Evolutionary conservation across 2,329 filamentous ascomycete genomes (phyloP).

Genomic region (Dissoconium aciculare): DNA sequence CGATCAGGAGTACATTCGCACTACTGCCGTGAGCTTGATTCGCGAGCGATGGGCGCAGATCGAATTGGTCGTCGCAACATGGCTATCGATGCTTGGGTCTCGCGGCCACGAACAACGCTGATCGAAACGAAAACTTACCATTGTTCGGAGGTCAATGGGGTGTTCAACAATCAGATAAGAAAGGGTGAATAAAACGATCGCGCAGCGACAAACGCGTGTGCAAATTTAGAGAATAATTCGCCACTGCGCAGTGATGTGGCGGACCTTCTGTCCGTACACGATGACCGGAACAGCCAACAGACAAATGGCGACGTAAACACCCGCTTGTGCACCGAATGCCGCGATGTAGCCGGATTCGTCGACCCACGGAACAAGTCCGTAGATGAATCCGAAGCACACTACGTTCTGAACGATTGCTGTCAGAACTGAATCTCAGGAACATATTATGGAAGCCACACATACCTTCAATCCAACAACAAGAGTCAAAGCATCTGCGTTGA

Average conservation of each 20-base stretch:
- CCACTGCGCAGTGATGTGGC: slow-evolving; percentile 25
- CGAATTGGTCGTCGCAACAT: no score
- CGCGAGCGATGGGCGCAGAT: slow-evolving; percentile 27
- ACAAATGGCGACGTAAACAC: slow-evolving; percentile 24
- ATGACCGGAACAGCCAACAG: slow-evolving; percentile 21
- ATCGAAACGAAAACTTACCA: no score
- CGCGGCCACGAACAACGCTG: no score
- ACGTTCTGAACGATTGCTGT: slow-evolving; percentile 22
- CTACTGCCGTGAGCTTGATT: slow-evolving; percentile 11
- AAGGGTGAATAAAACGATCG: no score
- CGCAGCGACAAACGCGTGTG: no score
- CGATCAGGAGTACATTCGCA: slow-evolving; percentile 5
- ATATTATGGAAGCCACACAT: not conserved
- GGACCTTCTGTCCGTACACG: slow-evolving; percentile 20
- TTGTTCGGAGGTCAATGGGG: no score
- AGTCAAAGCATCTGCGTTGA: slow-evolving; percentile 26
- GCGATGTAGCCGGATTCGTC: slow-evolving; percentile 23
- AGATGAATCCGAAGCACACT: slow-evolving; percentile 35
- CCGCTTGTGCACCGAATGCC: slow-evolving; percentile 26
- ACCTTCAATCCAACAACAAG: slow-evolving; percentile 24
- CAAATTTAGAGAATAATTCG: slow-evolving; percentile 24
- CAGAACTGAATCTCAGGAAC: not conserved
- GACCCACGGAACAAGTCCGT: slow-evolving; percentile 32
- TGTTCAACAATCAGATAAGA: no score
- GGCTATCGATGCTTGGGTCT: no score